Evolutionary conservation across 2,329 filamentous ascomycete genomes (phyloP).

Genomic region (Claviceps cyperi): DNA sequence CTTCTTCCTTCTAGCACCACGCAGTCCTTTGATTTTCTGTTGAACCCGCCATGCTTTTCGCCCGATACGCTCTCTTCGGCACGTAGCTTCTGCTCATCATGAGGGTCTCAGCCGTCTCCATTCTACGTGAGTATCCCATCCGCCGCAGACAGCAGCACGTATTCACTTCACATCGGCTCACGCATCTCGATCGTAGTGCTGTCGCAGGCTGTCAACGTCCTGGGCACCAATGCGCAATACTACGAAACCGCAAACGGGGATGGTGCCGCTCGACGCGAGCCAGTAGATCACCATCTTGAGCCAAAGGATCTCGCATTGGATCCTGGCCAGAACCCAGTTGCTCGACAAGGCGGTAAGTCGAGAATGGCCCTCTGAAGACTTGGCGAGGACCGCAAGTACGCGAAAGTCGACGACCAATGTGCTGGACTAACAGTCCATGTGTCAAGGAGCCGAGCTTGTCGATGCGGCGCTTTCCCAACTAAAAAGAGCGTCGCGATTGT

Average conservation of each 20-base stretch:
- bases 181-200: constrained; percentile 24
- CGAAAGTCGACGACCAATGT: background rate
- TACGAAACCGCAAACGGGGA: constrained; percentile 19
- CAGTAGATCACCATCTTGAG: constrained; percentile 19
- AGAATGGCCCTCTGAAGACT: background rate
- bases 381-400: background rate
- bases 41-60: constrained; percentile 16
- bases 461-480: constrained; percentile 36
- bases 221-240: constrained; percentile 25
- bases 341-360: constrained; percentile 24
- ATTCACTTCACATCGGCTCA: constrained; percentile 11
- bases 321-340: constrained; percentile 12
- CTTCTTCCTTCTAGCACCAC: background rate
- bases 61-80: constrained; percentile 12
- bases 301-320: constrained; percentile 18
- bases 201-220: constrained; percentile 26
- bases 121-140: constrained; percentile 24
- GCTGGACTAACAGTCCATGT: background rate
- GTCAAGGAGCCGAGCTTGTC: constrained; percentile 36
- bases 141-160: constrained; percentile 2
- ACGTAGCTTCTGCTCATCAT: constrained; percentile 24
- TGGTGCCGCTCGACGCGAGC: constrained; percentile 13
- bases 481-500: constrained; percentile 31
- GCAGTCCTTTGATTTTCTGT: background rate
- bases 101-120: constrained; percentile 25